phyloP scores from a whole-genome alignment of 805 yeast genomes.

The Kazachstania taianensis region DNA sequence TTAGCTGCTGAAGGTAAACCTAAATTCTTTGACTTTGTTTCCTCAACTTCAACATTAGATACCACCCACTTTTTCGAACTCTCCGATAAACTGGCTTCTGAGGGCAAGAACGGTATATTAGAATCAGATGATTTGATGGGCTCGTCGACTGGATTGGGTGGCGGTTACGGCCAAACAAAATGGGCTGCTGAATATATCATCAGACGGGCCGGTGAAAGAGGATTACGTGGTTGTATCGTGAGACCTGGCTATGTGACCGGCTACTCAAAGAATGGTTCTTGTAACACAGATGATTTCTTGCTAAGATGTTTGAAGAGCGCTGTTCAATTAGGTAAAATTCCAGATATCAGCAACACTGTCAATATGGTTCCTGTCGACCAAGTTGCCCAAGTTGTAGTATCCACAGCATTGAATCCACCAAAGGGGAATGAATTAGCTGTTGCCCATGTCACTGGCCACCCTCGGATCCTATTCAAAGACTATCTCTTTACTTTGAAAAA shows the following conservation, averaged over 20 bases:
- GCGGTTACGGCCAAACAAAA: constrained; percentile 95
- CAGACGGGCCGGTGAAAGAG: constrained; percentile 78
- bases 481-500: constrained; percentile 53
- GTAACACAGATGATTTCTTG: constrained; percentile 94
- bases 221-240: constrained; percentile 78
- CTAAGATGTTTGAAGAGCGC: constrained; percentile 92
- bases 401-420: constrained; percentile 75
- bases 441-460: constrained; percentile 96
- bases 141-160: constrained; percentile 69
- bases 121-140: constrained; percentile 82
- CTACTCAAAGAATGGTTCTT: constrained; percentile 68
- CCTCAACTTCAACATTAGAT: constrained; percentile 90
- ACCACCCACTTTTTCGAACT: constrained; percentile 68
- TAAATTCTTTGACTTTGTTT: constrained; percentile 80
- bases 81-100: constrained; percentile 56
- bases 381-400: constrained; percentile 83
- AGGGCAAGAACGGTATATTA: constrained; percentile 62
- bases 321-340: constrained; percentile 74
- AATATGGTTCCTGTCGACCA: constrained; percentile 98
- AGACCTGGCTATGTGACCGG: constrained; percentile 98
- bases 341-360: constrained; percentile 77
- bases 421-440: constrained; percentile 45
- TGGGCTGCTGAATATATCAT: constrained; percentile 94
- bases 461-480: constrained; percentile 72
- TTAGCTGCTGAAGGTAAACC: constrained; percentile 61